Conservation (phyloP, 768 basidiomycete species). For the Lyophyllum shimeji region DNA sequence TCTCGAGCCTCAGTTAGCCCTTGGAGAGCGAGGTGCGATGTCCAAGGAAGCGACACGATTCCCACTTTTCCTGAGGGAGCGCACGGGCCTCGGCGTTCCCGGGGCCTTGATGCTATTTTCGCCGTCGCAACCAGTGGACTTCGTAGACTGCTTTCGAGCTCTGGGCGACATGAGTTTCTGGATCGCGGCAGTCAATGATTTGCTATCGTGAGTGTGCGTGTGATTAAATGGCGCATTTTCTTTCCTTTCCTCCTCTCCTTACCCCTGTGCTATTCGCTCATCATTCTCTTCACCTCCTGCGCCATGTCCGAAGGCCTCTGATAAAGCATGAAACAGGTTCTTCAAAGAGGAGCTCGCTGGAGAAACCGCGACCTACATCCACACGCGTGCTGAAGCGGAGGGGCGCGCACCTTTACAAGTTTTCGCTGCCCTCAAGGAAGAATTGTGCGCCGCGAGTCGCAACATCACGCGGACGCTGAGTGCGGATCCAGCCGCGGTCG, state of each 20-base stretch:
- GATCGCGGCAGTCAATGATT: slow-evolving; percentile 12
- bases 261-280: too few species aligned
- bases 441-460: slow-evolving; percentile 5
- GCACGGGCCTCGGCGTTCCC: slow-evolving; percentile 7
- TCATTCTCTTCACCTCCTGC: too few species aligned
- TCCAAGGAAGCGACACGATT: slow-evolving; percentile 1
- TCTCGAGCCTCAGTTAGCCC: slow-evolving; percentile 9
- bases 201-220: slow-evolving; percentile 16
- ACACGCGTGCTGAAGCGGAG: slow-evolving; percentile 10
- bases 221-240: too few species aligned
- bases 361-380: slow-evolving; percentile 15
- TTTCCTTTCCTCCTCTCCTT: background rate
- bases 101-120: slow-evolving; percentile 12
- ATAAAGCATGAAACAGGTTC: slow-evolving; percentile 7
- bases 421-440: slow-evolving; percentile 13
- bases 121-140: background rate
- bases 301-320: too few species aligned
- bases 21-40: background rate
- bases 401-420: slow-evolving; percentile 3
- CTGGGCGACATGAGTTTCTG: slow-evolving; percentile 17
- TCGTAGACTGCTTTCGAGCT: slow-evolving; percentile 2
- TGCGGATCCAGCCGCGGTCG: background rate
- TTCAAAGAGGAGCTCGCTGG: slow-evolving; percentile 20
- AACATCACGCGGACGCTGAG: slow-evolving; percentile 3
- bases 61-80: slow-evolving; percentile 14